These are phyloP conservation scores for Pleurotus eryngii DNA, from an alignment of 768 basidiomycete species.

Conservation along the genomic window DNA sequence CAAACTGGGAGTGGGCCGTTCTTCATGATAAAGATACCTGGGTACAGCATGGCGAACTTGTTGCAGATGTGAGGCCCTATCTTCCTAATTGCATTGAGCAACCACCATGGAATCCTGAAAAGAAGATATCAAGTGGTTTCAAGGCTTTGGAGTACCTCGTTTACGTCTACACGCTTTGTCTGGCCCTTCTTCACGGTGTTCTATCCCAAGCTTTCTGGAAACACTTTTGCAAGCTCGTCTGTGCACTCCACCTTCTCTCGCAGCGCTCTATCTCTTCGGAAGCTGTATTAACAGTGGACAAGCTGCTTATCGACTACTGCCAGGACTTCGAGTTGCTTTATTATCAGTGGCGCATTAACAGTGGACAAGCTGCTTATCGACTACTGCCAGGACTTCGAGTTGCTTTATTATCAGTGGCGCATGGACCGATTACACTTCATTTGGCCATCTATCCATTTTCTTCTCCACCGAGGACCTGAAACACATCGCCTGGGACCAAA, in stretches of 20 bases:
- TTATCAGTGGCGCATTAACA: conserved; percentile 8
- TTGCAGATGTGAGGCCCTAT: conserved; percentile 19
- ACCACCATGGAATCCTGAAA: conserved; percentile 27
- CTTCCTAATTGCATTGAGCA: conserved; percentile 29
- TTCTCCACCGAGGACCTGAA: too few species aligned
- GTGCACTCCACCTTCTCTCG: conserved; percentile 6
- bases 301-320: conserved; percentile 10
- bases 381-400: conserved; percentile 14
- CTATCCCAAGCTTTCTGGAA: conserved; percentile 10
- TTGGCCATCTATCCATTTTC: too few species aligned
- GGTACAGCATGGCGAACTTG: conserved; percentile 22
- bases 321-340: conserved; percentile 16
- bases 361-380: conserved; percentile 8
- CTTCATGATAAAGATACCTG: conserved; percentile 15
- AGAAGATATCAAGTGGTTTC: conserved; percentile 24
- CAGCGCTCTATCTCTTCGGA: conserved; percentile 5
- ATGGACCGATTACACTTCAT: conserved; percentile 15
- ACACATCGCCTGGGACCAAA: too few species aligned
- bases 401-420: conserved; percentile 15
- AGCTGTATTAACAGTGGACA: not conserved
- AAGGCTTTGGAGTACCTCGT: conserved; percentile 13
- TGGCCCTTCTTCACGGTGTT: conserved; percentile 8
- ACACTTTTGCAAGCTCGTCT: conserved; percentile 15
- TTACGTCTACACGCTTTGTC: conserved; percentile 13
- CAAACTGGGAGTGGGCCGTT: conserved; percentile 20